These are phyloP conservation scores for Blastobotrys arbuscula DNA, from an alignment of 1,139 yeast species.

Conservation along the genomic window DNA sequence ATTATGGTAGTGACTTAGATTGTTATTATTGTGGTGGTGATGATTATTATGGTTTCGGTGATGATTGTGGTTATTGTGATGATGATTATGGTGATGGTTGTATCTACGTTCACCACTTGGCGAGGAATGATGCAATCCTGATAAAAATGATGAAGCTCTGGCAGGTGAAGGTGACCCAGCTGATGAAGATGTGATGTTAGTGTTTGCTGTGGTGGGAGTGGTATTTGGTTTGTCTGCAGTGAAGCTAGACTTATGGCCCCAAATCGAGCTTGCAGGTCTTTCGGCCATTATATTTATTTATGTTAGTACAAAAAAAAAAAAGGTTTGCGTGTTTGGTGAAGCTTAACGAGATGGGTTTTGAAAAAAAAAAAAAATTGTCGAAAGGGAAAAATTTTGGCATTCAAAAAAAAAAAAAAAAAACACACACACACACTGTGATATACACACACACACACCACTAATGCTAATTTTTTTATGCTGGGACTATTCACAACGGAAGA, in stretches of 20 bases:
- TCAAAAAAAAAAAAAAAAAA: neutral
- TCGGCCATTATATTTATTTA: slow-evolving; percentile 3
- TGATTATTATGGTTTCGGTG: neutral
- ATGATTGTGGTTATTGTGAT: slow-evolving; percentile 2
- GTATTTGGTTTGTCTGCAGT: neutral
- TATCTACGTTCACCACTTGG: slow-evolving; percentile 1
- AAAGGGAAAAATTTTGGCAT: neutral
- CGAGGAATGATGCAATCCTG: neutral
- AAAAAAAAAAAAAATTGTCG: neutral
- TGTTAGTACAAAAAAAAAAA: slow-evolving; percentile 4
- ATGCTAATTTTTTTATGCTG: too few species aligned
- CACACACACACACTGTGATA: too few species aligned
- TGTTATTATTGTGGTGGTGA: slow-evolving; percentile 3
- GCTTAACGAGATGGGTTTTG: neutral
- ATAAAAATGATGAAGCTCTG: neutral
- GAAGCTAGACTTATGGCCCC: slow-evolving; percentile 13
- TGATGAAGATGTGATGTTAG: neutral
- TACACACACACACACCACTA: too few species aligned
- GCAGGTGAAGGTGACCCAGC: neutral
- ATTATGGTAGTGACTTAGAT: neutral
- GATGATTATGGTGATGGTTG: neutral
- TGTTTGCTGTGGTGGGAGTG: neutral
- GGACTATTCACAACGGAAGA: too few species aligned
- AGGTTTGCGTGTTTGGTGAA: neutral
- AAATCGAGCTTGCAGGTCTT: slow-evolving; percentile 20